Conservation (phyloP, 805 yeast genomes). For the Novakomyces olei region DNA sequence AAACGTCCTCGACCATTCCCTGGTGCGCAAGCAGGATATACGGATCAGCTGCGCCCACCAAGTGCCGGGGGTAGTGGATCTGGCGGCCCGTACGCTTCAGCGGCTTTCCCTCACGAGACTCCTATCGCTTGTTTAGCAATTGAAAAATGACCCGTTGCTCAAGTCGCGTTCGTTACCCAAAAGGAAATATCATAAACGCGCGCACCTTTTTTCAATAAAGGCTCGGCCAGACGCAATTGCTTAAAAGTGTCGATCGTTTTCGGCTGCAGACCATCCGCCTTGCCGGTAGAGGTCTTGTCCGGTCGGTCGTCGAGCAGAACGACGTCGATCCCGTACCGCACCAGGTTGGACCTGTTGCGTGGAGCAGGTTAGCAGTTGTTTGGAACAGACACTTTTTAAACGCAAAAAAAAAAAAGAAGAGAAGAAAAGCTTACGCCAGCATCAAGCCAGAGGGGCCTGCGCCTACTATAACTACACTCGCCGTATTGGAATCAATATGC, state of each 20-base stretch:
- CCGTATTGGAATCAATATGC: too few relatives aligned
- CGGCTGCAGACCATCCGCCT: conserved; percentile 19
- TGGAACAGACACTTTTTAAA: too few relatives aligned
- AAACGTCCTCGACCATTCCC: conserved; percentile 12
- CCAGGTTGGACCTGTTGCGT: too few relatives aligned
- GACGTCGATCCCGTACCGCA: too few relatives aligned
- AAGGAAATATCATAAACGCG: conserved; percentile 16
- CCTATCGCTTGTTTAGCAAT: conserved; percentile 11
- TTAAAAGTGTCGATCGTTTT: conserved; percentile 16
- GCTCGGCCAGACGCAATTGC: conserved; percentile 14
- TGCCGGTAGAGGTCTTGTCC: conserved; percentile 15
- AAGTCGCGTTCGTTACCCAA: neutral
- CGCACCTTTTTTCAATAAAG: conserved; percentile 14
- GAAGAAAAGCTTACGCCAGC: conserved; percentile 16
- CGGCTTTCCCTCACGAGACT: conserved; percentile 13
- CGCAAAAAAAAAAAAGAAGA: too few relatives aligned
- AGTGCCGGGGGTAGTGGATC: conserved; percentile 15
- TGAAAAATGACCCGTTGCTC: neutral
- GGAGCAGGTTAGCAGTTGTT: conserved; percentile 13
- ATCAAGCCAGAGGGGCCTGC: conserved; percentile 21
- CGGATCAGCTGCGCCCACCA: conserved; percentile 16
- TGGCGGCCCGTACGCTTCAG: conserved; percentile 13
- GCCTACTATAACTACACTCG: conserved; percentile 19
- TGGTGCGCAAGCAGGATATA: conserved; percentile 17
- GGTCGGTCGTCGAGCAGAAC: conserved; percentile 17